Evolutionary conservation across 495 filamentous ascomycete species (phyloP).

Genomic region (Haplographium delicatum): DNA sequence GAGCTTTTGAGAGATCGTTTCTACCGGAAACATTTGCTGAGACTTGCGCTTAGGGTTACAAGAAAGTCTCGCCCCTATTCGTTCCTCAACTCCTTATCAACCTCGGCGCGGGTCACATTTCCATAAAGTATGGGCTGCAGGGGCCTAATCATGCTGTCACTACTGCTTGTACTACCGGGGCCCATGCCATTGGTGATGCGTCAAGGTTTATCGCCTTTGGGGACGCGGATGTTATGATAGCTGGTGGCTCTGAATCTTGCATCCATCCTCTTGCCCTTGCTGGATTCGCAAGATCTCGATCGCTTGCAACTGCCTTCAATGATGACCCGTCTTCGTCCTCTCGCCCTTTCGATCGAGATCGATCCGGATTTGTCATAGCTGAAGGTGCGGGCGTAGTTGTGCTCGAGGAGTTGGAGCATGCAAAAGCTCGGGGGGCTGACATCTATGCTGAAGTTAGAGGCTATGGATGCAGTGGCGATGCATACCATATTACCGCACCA

Average conservation of each 20-base stretch:
- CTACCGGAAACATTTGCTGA: slow-evolving; percentile 14
- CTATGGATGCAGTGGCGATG: slow-evolving; percentile 84
- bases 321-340: slow-evolving; percentile 66
- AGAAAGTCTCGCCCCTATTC: slow-evolving; percentile 87
- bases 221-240: slow-evolving; percentile 91
- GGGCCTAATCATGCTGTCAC: slow-evolving; percentile 89
- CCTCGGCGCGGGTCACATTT: slow-evolving; percentile 87
- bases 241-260: slow-evolving; percentile 90
- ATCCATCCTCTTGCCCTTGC: slow-evolving; percentile 91
- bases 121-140: slow-evolving; percentile 85
- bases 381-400: slow-evolving; percentile 87
- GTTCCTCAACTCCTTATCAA: slow-evolving; percentile 92
- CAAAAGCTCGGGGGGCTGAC: slow-evolving; percentile 65
- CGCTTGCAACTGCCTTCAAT: slow-evolving; percentile 77
- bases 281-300: slow-evolving; percentile 84
- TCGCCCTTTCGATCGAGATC: slow-evolving; percentile 79
- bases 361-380: slow-evolving; percentile 84
- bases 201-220: slow-evolving; percentile 83
- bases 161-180: slow-evolving; percentile 92
- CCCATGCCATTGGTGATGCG: slow-evolving; percentile 91
- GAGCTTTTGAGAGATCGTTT: slow-evolving; percentile 35
- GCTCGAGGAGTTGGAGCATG: slow-evolving; percentile 88
- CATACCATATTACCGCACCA: slow-evolving; percentile 88
- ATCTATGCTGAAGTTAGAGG: slow-evolving; percentile 90
- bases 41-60: slow-evolving; percentile 50